phyloP scores from a whole-genome alignment of 1,284 basidiomycete species.

The Volvariella surrecta region DNA sequence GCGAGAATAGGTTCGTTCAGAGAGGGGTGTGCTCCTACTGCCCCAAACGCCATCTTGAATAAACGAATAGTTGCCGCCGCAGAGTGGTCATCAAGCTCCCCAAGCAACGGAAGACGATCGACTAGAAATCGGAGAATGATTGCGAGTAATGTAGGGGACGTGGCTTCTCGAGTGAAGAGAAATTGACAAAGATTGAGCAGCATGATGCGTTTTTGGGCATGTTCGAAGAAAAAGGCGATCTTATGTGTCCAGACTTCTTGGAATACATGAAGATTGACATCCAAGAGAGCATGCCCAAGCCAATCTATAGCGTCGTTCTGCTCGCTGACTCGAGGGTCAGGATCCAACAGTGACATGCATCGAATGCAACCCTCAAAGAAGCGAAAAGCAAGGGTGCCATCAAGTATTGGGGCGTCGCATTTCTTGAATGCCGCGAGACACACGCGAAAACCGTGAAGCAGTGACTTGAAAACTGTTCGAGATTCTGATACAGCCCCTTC shows the following conservation, averaged over 20 bases:
- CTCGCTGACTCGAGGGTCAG: conserved; percentile 62
- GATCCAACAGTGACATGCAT: conserved; percentile 83
- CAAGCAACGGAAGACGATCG: conserved; percentile 75
- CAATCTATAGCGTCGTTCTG: conserved; percentile 85
- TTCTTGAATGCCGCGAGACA: conserved; percentile 76
- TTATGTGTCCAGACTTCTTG: conserved; percentile 92
- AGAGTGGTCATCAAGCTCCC: conserved; percentile 78
- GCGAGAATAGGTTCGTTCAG: conserved; percentile 90
- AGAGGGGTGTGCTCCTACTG: conserved; percentile 74
- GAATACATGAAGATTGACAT: conserved; percentile 86
- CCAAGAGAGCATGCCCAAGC: conserved; percentile 71
- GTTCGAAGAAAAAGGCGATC: conserved; percentile 83
- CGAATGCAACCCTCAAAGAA: conserved; percentile 84
- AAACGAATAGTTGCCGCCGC: conserved; percentile 81
- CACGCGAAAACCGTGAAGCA: conserved; percentile 87
- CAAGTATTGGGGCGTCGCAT: conserved; percentile 70
- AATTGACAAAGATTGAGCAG: conserved; percentile 85
- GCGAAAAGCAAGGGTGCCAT: conserved; percentile 82
- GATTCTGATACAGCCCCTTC: conserved; percentile 46
- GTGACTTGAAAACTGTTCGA: conserved; percentile 80
- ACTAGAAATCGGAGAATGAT: conserved; percentile 89
- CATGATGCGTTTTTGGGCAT: conserved; percentile 68
- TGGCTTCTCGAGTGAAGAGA: conserved; percentile 78
- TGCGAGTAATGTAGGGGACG: conserved; percentile 87
- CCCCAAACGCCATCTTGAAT: conserved; percentile 96